phyloP scores from a whole-genome alignment of 2,329 filamentous ascomycete genomes.

The Pyrenophora teres region DNA sequence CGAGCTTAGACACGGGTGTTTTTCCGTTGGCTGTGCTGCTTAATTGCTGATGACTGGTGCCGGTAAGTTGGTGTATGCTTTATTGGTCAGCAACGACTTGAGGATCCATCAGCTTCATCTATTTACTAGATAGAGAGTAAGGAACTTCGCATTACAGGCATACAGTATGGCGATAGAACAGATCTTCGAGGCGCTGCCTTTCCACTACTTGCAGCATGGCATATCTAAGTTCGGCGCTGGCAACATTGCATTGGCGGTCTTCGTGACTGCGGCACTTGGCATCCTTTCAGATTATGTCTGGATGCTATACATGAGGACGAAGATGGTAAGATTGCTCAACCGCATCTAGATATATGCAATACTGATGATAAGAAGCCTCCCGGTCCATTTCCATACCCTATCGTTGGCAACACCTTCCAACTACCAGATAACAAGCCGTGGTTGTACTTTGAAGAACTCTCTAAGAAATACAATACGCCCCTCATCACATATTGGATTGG shows the following conservation, averaged over 20 bases:
- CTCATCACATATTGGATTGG: conserved; percentile 62
- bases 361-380: conserved; percentile 51
- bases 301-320: conserved; percentile 57
- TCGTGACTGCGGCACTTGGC: conserved; percentile 28
- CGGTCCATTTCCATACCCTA: conserved; percentile 59
- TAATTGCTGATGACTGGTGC: neutral
- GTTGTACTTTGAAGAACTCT: conserved; percentile 62
- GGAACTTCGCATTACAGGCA: neutral
- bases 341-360: neutral
- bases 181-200: conserved; percentile 34
- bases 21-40: neutral
- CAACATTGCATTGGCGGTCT: conserved; percentile 28
- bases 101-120: neutral
- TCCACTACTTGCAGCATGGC: conserved; percentile 38
- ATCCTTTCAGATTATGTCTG: conserved; percentile 53
- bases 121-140: neutral
- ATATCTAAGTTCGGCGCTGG: conserved; percentile 37
- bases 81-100: neutral
- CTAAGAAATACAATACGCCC: conserved; percentile 55
- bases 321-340: conserved; percentile 46
- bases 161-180: conserved; percentile 37
- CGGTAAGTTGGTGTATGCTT: neutral
- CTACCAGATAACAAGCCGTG: conserved; percentile 62
- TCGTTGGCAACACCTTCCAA: conserved; percentile 62
- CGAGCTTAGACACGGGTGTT: neutral